These are phyloP conservation scores for Tulasnella calospora DNA, from an alignment of 768 basidiomycete genomes.

Conservation along the genomic window DNA sequence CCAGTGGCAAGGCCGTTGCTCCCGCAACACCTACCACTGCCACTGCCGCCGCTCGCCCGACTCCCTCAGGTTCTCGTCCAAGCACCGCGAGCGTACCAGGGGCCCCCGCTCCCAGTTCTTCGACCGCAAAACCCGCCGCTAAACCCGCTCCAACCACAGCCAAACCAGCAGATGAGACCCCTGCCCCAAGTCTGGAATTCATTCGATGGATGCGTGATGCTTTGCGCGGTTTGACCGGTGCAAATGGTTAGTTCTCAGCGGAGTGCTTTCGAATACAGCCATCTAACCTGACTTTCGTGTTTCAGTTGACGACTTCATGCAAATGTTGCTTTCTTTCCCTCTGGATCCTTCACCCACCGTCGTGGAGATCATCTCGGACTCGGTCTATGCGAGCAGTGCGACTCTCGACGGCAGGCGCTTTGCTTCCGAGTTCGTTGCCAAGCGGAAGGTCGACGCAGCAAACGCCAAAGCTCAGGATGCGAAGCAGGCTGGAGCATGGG, in stretches of 20 bases:
- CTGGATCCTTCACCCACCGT: conserved; percentile 79
- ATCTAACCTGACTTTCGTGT: not conserved
- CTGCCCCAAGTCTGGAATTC: conserved; percentile 75
- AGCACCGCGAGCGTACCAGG: conserved; percentile 34
- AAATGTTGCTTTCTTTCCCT: conserved; percentile 92
- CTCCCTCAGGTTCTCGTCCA: conserved; percentile 39
- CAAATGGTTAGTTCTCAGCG: conserved; percentile 53
- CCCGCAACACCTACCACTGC: conserved; percentile 35
- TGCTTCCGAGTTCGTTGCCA: conserved; percentile 83
- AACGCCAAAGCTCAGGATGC: conserved; percentile 47
- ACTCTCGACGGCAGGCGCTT: conserved; percentile 94
- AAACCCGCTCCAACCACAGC: conserved; percentile 30
- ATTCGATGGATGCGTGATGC: conserved; percentile 85
- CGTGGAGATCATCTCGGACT: conserved; percentile 88
- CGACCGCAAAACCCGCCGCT: conserved; percentile 31
- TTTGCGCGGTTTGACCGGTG: conserved; percentile 61
- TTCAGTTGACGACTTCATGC: conserved; percentile 90
- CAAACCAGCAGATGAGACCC: conserved; percentile 56
- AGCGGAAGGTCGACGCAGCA: conserved; percentile 74
- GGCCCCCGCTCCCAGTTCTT: conserved; percentile 14
- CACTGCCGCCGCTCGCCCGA: conserved; percentile 38
- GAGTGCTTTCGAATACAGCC: not conserved
- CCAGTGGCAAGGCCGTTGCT: conserved; percentile 54
- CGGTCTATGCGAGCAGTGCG: conserved; percentile 90
- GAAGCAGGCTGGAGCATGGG: conserved; percentile 30